These are phyloP conservation scores for Sphaceloma murrayae DNA, from an alignment of 2,329 filamentous ascomycete genomes.

Conservation along the genomic window DNA sequence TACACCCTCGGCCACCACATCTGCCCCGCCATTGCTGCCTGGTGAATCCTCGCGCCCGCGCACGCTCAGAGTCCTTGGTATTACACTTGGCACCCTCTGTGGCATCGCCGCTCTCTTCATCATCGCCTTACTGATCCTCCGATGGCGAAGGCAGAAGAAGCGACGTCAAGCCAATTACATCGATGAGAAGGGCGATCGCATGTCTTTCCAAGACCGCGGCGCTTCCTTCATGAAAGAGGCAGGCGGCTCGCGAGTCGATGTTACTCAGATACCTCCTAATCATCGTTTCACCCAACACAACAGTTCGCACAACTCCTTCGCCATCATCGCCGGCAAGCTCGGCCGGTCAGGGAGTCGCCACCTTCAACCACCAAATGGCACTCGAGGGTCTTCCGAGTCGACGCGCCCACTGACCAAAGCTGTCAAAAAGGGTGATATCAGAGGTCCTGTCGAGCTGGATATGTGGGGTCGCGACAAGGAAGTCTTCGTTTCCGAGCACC, in stretches of 20 bases:
- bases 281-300: constrained; percentile 24
- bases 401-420: constrained; percentile 12
- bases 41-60: constrained; percentile 31
- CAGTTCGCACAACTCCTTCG: constrained; percentile 33
- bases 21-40: constrained; percentile 28
- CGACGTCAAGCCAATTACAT: constrained; percentile 36
- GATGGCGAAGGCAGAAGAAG: constrained; percentile 50
- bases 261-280: constrained; percentile 18
- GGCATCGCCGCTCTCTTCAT: constrained; percentile 63
- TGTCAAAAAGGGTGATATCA: constrained; percentile 8
- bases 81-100: constrained; percentile 71
- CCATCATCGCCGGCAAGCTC: constrained; percentile 47
- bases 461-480: constrained; percentile 15
- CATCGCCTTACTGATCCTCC: constrained; percentile 59
- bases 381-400: constrained; percentile 9
- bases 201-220: constrained; percentile 44
- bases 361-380: constrained; percentile 20
- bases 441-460: constrained; percentile 8
- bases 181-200: constrained; percentile 39
- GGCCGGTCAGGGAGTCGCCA: constrained; percentile 42
- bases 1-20: constrained; percentile 26
- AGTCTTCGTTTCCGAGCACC: constrained; percentile 10
- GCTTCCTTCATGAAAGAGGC: constrained; percentile 45
- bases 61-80: constrained; percentile 60
- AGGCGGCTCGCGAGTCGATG: constrained; percentile 32